Evolutionary conservation across 495 filamentous ascomycete species (phyloP).

Genomic region (Aspergillus bertholletiae): DNA sequence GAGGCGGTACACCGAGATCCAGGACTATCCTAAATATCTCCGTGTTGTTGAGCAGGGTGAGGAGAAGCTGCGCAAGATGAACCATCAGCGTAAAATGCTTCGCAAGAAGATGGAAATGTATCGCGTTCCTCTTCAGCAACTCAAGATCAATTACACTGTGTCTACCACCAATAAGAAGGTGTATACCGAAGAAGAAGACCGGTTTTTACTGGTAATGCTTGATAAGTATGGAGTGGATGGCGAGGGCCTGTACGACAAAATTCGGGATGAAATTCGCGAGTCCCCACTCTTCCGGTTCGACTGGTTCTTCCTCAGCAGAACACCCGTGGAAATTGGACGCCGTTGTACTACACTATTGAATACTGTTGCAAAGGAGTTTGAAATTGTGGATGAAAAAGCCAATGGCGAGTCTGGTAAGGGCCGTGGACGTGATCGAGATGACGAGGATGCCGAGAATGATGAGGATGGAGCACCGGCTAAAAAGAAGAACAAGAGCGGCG

Average conservation of each 20-base stretch:
- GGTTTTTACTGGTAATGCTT: conserved; percentile 90
- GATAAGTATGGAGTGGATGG: conserved; percentile 87
- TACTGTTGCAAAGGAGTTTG: conserved; percentile 91
- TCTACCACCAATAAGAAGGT: conserved; percentile 99
- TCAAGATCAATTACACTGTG: conserved; percentile 98
- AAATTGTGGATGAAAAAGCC: conserved; percentile 54
- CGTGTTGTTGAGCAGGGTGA: conserved; percentile 88
- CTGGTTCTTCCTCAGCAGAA: conserved; percentile 97
- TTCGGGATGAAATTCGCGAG: conserved; percentile 89
- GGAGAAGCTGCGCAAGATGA: conserved; percentile 79
- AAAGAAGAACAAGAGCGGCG: conserved; percentile 88
- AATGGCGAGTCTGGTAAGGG: conserved; percentile 67
- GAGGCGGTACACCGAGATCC: conserved; percentile 83
- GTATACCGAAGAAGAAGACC: conserved; percentile 97
- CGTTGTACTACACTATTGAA: conserved; percentile 92
- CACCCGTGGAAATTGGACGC: conserved; percentile 85
- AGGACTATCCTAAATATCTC: conserved; percentile 83
- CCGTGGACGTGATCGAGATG: conserved; percentile 68
- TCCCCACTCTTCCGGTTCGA: conserved; percentile 96
- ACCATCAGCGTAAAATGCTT: conserved; percentile 91
- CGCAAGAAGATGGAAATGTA: conserved; percentile 94
- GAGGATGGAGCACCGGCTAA: conserved; percentile 79
- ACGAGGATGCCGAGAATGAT: conserved; percentile 70
- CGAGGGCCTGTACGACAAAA: conserved; percentile 78
- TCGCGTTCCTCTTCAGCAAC: conserved; percentile 91